Percentiles rank a stretch among this genome's conserved stretches.
These are phyloP conservation scores for Hypoxylon sp. DNA, from an alignment of 2,329 filamentous ascomycete genomes.

Conservation along the genomic window DNA sequence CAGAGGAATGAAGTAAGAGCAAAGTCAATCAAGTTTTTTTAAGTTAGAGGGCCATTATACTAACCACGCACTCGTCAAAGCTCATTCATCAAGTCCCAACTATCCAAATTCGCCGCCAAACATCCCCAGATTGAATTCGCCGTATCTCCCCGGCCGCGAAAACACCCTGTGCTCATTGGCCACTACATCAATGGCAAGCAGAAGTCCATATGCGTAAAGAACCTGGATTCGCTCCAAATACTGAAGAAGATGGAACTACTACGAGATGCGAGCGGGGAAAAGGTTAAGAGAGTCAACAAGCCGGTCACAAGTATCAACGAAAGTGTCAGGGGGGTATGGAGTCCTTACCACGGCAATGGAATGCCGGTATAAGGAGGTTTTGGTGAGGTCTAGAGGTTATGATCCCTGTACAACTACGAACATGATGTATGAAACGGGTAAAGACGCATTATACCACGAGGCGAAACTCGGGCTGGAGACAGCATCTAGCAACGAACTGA, in stretches of 20 bases:
- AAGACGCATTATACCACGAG: slow-evolving; percentile 29
- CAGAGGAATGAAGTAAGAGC: slow-evolving; percentile 86
- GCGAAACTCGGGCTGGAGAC: slow-evolving; percentile 1
- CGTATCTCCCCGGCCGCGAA: slow-evolving; percentile 89
- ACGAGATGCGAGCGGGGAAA: slow-evolving; percentile 82
- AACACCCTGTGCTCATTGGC: slow-evolving; percentile 90
- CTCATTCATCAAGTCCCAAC: slow-evolving; percentile 82
- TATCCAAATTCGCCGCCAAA: slow-evolving; percentile 81
- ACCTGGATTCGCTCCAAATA: slow-evolving; percentile 84
- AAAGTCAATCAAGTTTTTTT: slow-evolving; percentile 52
- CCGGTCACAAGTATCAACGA: slow-evolving; percentile 74
- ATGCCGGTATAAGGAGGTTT: slow-evolving; percentile 63
- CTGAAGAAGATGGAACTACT: slow-evolving; percentile 82
- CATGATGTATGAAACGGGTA: slow-evolving; percentile 32
- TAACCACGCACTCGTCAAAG: slow-evolving; percentile 62
- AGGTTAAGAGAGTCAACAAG: slow-evolving; percentile 75
- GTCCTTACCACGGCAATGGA: slow-evolving; percentile 75
- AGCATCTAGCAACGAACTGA: slow-evolving; percentile 23
- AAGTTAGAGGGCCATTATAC: slow-evolving; percentile 4
- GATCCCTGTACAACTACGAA: slow-evolving; percentile 29
- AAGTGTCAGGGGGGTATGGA: slow-evolving; percentile 79
- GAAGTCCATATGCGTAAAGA: slow-evolving; percentile 90
- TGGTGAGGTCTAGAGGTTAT: slow-evolving; percentile 21
- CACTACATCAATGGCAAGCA: slow-evolving; percentile 92
- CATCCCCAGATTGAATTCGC: slow-evolving; percentile 93